Percentiles rank a stretch among this genome's conserved stretches.
phyloP scores from a whole-genome alignment of 2,329 filamentous ascomycete species.

The Colletotrichum incanum region DNA sequence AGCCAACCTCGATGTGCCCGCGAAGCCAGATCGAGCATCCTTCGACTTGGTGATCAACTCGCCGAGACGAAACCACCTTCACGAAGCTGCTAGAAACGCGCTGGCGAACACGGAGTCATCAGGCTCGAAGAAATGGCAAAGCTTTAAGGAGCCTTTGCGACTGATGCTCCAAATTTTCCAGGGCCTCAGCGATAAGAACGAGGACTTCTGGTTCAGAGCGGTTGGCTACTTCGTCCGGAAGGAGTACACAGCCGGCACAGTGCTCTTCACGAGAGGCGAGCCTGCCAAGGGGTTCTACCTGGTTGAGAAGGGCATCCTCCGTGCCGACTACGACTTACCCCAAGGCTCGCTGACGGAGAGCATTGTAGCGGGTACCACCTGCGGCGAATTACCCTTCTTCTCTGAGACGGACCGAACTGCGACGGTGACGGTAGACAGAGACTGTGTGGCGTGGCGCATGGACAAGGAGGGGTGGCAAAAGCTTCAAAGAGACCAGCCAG shows the following conservation, averaged over 20 bases:
- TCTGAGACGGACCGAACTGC: slow-evolving; percentile 90
- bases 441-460: slow-evolving; percentile 88
- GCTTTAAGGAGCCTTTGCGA: slow-evolving; percentile 90
- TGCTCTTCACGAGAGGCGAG: slow-evolving; percentile 86
- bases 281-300: slow-evolving; percentile 89
- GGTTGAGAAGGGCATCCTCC: slow-evolving; percentile 88
- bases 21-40: slow-evolving; percentile 52
- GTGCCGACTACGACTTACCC: slow-evolving; percentile 91
- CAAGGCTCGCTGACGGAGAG: slow-evolving; percentile 92
- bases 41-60: slow-evolving; percentile 76
- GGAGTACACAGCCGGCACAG: slow-evolving; percentile 77
- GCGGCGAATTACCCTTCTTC: slow-evolving; percentile 97
- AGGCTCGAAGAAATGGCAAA: slow-evolving; percentile 80
- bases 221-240: slow-evolving; percentile 81
- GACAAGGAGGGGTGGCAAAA: slow-evolving; percentile 79
- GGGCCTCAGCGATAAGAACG: slow-evolving; percentile 85
- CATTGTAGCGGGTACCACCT: slow-evolving; percentile 94
- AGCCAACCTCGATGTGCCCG: slow-evolving; percentile 65
- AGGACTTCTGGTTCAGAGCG: slow-evolving; percentile 94
- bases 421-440: slow-evolving; percentile 86
- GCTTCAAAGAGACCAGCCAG: slow-evolving; percentile 80
- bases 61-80: slow-evolving; percentile 83
- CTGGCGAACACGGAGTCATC: slow-evolving; percentile 77
- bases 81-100: slow-evolving; percentile 83
- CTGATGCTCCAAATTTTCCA: slow-evolving; percentile 97